Evolutionary conservation across 345 rosid species (phyloP), one percentile per base, ranked within the genome.

Genomic region (Citrus australasica): DNA sequence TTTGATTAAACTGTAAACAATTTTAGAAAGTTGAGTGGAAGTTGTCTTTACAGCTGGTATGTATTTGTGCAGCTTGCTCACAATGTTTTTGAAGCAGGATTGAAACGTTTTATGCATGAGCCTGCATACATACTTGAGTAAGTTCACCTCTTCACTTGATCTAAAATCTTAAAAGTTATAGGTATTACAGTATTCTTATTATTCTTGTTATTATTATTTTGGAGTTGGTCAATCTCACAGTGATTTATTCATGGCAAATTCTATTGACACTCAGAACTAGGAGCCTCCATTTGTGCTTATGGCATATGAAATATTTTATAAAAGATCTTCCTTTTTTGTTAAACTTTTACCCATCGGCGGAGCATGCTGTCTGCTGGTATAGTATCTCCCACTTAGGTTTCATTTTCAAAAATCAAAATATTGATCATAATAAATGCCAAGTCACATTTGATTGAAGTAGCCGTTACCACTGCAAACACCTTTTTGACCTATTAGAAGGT

Each of bases 121-220:
- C 97, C 98, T 79, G 87, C 81, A 70, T 95, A 95, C 86, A 91
- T 93, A 81, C 93, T 95, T 51, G 96, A 93, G 99, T 95, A 81
- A 91, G 96, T 77, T 71, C 66, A 46, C 17, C 30, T 71, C 56
- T 79, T 79, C 68, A 40, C 32, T 42, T 80, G 60, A 21, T 55
- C 62, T 28, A 17, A 63, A 61, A 37, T 73, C 35, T 63, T 62
- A 40, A 27, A 68, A 53, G 16, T 73, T 77, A 48, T 70, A 58
- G n/a, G 42, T 59, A 64, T 28, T 37, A 53, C 17, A 72, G 11
- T 59, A 24, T 65, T 58, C 51, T 56, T 16, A 3, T 68, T 35
- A 22, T 65, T 56, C 35, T 56, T 16, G 1, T 67, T 35, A 22
- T 68, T 56, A 22, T 67, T 79, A 76, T n/a, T 64, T 62, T 60